Evolutionary conservation across 148 eudicot genomes (phyloP).

Genomic region (Silene conica): DNA sequence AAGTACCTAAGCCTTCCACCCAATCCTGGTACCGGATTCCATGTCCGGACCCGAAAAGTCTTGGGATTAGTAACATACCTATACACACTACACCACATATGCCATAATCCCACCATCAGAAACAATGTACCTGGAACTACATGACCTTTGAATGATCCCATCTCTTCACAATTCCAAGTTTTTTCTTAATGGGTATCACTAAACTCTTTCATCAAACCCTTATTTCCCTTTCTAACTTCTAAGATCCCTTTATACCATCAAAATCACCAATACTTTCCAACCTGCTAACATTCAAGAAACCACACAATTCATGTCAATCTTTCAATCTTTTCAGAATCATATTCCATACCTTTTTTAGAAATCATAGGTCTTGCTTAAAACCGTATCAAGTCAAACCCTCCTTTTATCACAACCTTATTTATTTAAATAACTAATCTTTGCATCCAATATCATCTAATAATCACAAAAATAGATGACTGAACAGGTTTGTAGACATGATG

Average conservation of each 20-base stretch:
- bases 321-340: conserved; percentile 9
- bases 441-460: not conserved
- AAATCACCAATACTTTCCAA: conserved; percentile 7
- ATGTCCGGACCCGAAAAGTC: conserved; percentile 56
- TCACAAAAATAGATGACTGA: not conserved
- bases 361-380: too few relatives aligned
- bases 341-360: conserved; percentile 1
- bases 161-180: conserved; percentile 21
- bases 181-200: conserved; percentile 15
- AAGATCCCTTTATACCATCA: conserved; percentile 1
- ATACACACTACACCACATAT: conserved; percentile 67
- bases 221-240: not conserved
- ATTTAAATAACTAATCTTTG: not conserved
- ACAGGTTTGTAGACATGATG: conserved; percentile 16
- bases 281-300: conserved; percentile 13
- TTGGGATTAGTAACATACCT: conserved; percentile 54
- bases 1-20: conserved; percentile 74
- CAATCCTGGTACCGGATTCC: conserved; percentile 89
- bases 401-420: not conserved
- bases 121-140: conserved; percentile 88
- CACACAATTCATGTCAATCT: conserved; percentile 13
- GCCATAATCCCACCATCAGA: conserved; percentile 79
- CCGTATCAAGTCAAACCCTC: not conserved
- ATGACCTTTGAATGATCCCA: conserved; percentile 97
- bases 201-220: conserved; percentile 22